Evolutionary conservation across 2,329 filamentous ascomycete genomes (phyloP), one percentile per base, ranked within the genome.

Genomic region (Macrophomina phaseolina): DNA sequence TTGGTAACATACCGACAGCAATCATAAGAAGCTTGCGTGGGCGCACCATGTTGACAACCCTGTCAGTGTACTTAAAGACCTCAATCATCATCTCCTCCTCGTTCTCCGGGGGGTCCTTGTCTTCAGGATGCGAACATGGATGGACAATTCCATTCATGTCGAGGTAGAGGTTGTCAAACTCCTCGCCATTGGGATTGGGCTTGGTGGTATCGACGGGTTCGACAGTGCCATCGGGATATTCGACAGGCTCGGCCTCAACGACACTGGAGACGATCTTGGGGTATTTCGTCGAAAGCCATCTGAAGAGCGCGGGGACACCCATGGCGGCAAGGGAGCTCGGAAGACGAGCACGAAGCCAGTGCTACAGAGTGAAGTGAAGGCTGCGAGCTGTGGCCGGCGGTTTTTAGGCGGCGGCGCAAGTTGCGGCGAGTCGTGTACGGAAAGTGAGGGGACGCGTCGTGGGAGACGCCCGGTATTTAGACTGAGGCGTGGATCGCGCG

Each of bases 71-170:
- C 76, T 91, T 92, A 84, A 99, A 99, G 69, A 99, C 90, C 76
- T 96, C 96, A 73, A 97, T 79, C 95, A 99, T 99, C 95, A 99
- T 99, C 81, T 98, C 95, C 78, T 97, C 93, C 82, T 99, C 95
- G 68, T 95, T 94, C 75, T 90, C 91, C 11, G 95, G 95, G 4
- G 95, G 89, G 1, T 95, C 93, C 69, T 89, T 89, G 75, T 98
- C 94, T 79, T 99, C 95, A 0, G 95, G 95, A 81, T 99, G 95
- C 55, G 94, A 97, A 82, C 95, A 99, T 38, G 96, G 96, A 83
- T 99, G 95, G 45, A 99, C 95, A 71, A 99, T 99, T 77, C 95
- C 96, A 80, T 99, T 99, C 94, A 99, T 98, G 76, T 99, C 95
- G 70, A 99, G 87, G 76, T 99, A 99, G 5, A 99, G 84, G 75